Evolutionary conservation across 1,284 basidiomycete genomes (phyloP).

Genomic region (Leccinum subrobustum): DNA sequence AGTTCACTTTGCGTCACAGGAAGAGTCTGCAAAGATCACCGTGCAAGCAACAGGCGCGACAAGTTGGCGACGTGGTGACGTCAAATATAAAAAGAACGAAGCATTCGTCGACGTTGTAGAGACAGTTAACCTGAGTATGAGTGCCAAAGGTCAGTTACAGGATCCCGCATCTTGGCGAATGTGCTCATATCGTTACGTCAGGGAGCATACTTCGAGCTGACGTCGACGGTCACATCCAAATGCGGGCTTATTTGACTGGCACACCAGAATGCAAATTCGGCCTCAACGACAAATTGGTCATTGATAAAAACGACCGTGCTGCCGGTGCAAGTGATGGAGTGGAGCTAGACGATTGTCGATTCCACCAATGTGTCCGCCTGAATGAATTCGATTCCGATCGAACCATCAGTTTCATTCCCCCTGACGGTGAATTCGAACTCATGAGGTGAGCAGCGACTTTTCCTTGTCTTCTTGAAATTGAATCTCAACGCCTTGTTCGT

Average conservation of each 20-base stretch:
- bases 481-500: constrained; percentile 3
- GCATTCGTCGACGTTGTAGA: constrained; percentile 98
- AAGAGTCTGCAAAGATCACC: constrained; percentile 96
- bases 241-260: constrained; percentile 96
- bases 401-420: constrained; percentile 95
- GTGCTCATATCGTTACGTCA: constrained; percentile 31
- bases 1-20: constrained; percentile 46
- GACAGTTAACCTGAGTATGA: constrained; percentile 95
- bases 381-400: constrained; percentile 92
- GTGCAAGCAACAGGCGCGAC: constrained; percentile 94
- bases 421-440: constrained; percentile 98
- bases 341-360: constrained; percentile 96
- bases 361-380: constrained; percentile 97
- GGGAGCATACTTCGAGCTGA: constrained; percentile 94
- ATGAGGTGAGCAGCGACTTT: constrained; percentile 66
- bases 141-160: constrained; percentile 74
- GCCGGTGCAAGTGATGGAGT: constrained; percentile 70
- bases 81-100: constrained; percentile 98
- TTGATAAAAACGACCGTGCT: constrained; percentile 81
- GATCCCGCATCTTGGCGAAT: neutral
- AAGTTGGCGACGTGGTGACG: constrained; percentile 90
- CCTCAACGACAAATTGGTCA: constrained; percentile 95
- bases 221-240: constrained; percentile 96
- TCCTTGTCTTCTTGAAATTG: constrained; percentile 1
- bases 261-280: constrained; percentile 99